phyloP scores from a whole-genome alignment of 208 protist genomes.

The Naegleria gruberi region DNA sequence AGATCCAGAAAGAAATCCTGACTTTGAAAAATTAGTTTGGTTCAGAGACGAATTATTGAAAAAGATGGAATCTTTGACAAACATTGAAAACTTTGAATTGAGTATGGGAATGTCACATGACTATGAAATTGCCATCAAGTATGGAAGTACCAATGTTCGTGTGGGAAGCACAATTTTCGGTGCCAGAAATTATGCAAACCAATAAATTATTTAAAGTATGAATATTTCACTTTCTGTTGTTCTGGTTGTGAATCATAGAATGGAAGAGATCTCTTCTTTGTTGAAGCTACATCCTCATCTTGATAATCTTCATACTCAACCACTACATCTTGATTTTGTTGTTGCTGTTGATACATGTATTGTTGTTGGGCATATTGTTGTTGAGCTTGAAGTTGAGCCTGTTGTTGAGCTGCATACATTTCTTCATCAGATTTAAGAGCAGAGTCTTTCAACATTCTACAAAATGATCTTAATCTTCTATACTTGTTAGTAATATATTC shows the following conservation, averaged over 20 bases:
- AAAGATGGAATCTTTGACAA: slow-evolving; percentile 40
- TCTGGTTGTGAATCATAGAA: neutral
- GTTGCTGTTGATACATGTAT: no score
- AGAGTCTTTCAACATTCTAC: neutral
- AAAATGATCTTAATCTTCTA: neutral
- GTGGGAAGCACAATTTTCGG: slow-evolving; percentile 91
- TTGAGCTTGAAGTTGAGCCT: neutral
- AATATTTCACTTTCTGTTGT: neutral
- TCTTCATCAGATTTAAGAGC: neutral
- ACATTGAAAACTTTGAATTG: slow-evolving; percentile 56
- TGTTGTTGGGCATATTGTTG: neutral
- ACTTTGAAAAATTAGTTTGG: slow-evolving; percentile 70
- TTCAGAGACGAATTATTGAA: slow-evolving; percentile 57
- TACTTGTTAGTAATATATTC: slow-evolving; percentile 10
- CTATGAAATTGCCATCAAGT: slow-evolving; percentile 78
- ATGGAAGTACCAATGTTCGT: slow-evolving; percentile 83
- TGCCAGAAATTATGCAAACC: slow-evolving; percentile 58
- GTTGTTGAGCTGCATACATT: neutral
- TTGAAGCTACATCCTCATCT: neutral
- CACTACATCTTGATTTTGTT: neutral
- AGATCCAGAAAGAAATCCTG: slow-evolving; percentile 41
- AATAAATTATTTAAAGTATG: neutral
- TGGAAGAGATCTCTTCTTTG: neutral
- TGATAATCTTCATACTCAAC: neutral
- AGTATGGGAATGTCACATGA: slow-evolving; percentile 95